phyloP scores from a whole-genome alignment of 176 grass and related monocot genomes.

The Carex parvula region DNA sequence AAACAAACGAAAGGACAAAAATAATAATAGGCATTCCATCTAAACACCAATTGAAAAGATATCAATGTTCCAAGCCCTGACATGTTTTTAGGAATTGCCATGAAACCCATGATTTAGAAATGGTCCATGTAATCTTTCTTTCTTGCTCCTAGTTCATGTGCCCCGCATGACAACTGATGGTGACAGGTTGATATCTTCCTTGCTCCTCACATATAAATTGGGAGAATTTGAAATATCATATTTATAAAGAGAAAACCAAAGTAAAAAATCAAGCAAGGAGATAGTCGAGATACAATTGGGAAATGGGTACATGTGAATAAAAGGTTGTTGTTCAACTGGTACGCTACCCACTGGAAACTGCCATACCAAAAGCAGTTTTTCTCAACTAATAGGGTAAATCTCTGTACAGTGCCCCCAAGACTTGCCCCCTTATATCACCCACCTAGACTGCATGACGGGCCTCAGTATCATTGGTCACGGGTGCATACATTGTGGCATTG shows the following conservation, averaged over 20 bases:
- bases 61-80: background rate
- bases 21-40: background rate
- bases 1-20: background rate
- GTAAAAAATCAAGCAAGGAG: background rate
- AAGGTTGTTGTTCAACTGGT: background rate
- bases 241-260: background rate
- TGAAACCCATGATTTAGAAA: background rate
- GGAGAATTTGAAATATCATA: background rate
- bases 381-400: background rate
- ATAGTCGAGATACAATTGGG: background rate
- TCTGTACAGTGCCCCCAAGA: background rate
- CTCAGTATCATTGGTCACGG: background rate
- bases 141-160: background rate
- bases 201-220: background rate
- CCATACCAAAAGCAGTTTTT: background rate
- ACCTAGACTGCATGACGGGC: background rate
- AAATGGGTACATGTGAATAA: background rate
- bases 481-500: background rate
- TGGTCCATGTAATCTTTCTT: background rate
- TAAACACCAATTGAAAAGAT: background rate
- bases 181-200: background rate
- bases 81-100: background rate
- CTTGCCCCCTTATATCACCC: background rate
- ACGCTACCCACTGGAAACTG: background rate
- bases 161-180: background rate